Evolutionary conservation across 371 early-diverging fungal species (phyloP), one percentile per base, ranked within the genome.

Genomic region (Apophysomyces trapeziformis): DNA sequence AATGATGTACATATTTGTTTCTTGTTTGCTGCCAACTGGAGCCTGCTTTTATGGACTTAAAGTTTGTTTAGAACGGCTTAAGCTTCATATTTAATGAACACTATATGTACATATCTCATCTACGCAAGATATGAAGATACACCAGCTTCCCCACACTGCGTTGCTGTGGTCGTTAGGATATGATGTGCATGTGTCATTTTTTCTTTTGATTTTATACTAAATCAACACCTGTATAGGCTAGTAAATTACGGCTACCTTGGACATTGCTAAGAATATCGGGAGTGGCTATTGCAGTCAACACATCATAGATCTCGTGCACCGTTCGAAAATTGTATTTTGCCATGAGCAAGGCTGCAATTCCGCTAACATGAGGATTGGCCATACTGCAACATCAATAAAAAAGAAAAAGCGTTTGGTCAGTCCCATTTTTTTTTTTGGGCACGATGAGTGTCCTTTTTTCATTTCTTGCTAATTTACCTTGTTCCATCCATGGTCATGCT

Each of bases 311-410:
- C 6, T 72, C 60, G 1, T 68, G 35, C 12, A 68, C 66, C 1
- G 61, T 57, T 7, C 18, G 39, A 35, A 57, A 72, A 35, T 60
- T 46, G n/a, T 64, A 43, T 41, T 57, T 60, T 0, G 66, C 54
- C 69, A 82, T 67, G 26, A 78, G 60, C 46, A 78, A 57, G 11
- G 79, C 83, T 14, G 75, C 79, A 60, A 82, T 73, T 60, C 83
- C 84, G 18, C 73, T 67, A 60, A 90, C 89, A 70, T 90, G 90
- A 6, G 91, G 90, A 37, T 84, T 76, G 12, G 92, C 90, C 90
- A 90, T 90, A 6, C 82, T 80, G 43, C 76, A 85, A 18, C 32
- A 26, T 26, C 32, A 26, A 26, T 26, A 26, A 80, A 80, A 54
- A 71, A 73, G 16, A 54, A 14, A 65, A 37, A 14, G 36, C 32